Evolutionary conservation across 805 yeast genomes (phyloP).

Genomic region (Myxozyma lipomycoides): DNA sequence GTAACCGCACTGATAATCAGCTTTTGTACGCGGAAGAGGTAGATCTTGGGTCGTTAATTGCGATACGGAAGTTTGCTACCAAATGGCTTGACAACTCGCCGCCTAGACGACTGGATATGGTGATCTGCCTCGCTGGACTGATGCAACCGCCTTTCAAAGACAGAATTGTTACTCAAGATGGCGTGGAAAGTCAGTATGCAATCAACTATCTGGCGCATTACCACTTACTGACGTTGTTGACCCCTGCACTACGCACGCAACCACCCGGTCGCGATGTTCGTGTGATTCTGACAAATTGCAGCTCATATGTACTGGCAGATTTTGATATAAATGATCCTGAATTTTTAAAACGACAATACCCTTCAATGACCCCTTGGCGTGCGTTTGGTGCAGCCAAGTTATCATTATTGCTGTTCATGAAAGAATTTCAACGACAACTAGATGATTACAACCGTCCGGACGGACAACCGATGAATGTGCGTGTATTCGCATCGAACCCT

Average conservation of each 20-base stretch:
- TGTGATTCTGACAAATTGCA: conserved; percentile 71
- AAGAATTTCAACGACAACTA: conserved; percentile 68
- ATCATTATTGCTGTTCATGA: conserved; percentile 67
- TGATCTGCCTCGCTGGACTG: conserved; percentile 84
- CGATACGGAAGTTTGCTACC: conserved; percentile 86
- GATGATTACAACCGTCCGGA: conserved; percentile 61
- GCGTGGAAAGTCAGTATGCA: conserved; percentile 81
- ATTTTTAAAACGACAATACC: conserved; percentile 60
- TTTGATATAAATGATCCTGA: conserved; percentile 60
- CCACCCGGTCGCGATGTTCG: conserved; percentile 95
- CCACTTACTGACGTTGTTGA: conserved; percentile 71
- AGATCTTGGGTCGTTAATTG: conserved; percentile 67
- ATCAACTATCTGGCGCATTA: conserved; percentile 76
- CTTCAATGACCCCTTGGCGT: conserved; percentile 60
- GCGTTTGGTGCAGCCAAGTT: conserved; percentile 81
- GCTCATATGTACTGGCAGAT: conserved; percentile 69
- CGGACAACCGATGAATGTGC: conserved; percentile 60
- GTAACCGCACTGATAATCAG: conserved; percentile 64
- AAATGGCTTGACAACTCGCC: conserved; percentile 89
- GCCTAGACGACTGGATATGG: conserved; percentile 86
- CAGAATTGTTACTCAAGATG: conserved; percentile 71
- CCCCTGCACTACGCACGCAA: conserved; percentile 83
- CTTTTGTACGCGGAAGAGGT: conserved; percentile 89
- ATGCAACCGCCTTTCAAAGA: conserved; percentile 62
- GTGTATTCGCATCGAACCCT: conserved; percentile 78